phyloP scores from a whole-genome alignment of 2,329 filamentous ascomycete species.

The Alternaria sp. region DNA sequence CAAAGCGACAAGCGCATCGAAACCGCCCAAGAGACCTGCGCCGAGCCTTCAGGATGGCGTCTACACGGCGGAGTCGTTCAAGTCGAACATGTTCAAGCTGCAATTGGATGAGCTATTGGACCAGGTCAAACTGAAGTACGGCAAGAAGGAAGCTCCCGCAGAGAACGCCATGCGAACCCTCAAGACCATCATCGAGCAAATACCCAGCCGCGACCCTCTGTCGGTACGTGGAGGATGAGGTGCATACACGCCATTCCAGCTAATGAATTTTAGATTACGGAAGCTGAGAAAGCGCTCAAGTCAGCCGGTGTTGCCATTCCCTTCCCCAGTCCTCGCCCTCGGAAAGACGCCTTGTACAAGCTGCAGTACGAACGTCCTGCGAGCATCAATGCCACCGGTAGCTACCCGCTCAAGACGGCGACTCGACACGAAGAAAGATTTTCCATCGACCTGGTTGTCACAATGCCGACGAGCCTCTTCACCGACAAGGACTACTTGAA shows the following conservation, averaged over 20 bases:
- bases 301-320: constrained; percentile 76
- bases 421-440: constrained; percentile 67
- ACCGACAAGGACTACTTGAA: constrained; percentile 96
- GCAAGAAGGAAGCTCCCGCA: constrained; percentile 62
- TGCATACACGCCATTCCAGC: not conserved
- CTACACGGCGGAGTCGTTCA: constrained; percentile 65
- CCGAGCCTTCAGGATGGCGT: constrained; percentile 48
- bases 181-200: constrained; percentile 58
- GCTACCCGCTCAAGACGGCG: constrained; percentile 80
- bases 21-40: constrained; percentile 36
- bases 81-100: constrained; percentile 72
- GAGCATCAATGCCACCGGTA: constrained; percentile 86
- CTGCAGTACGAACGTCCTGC: constrained; percentile 78
- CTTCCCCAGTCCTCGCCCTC: constrained; percentile 81
- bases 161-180: constrained; percentile 53
- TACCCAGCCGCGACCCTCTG: constrained; percentile 61
- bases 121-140: constrained; percentile 66
- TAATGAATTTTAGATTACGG: constrained; percentile 64
- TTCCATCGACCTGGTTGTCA: constrained; percentile 82
- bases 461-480: constrained; percentile 81
- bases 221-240: constrained; percentile 43
- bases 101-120: constrained; percentile 70
- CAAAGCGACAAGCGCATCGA: constrained; percentile 24
- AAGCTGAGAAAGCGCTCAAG: constrained; percentile 73
- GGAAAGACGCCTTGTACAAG: constrained; percentile 80